Base-by-base conservation (phyloP, 495 filamentous ascomycete genomes). In the Platismatia glauca region DNA sequence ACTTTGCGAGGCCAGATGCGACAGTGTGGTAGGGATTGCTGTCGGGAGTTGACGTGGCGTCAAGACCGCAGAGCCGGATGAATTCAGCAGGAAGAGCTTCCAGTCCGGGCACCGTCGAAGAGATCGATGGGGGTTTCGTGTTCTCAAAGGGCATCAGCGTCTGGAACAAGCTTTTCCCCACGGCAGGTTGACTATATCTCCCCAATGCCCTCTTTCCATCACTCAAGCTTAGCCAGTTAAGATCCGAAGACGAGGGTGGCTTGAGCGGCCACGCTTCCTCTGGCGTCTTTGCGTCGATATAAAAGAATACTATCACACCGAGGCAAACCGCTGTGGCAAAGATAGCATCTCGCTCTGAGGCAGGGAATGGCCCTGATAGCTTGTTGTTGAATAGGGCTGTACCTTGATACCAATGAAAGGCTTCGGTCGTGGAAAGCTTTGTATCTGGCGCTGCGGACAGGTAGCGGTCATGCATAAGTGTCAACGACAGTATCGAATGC, bases 251-350 rank as follows among this genome's bases (percentile, higher is more conserved):
- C 22, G 31, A 62, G n/a, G 72, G 73, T 22, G 69, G 41, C 34
- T 68, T 77, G 12, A 79, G 41, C 29, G 78, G 78, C 77, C 78
- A 81, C 1, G 77, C 55, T 65, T 78, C 55, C 67, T 76, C 73
- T 9, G 74, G 71, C n/a, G 63, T 72, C 56, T 52, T 53, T 44
- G 74, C 71, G 22, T 79, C 74, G 27, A 70, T 68, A 37, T 71
- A 71, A 13, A 74, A 74, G 63, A 81, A 76, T 56, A 69, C 66
- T 9, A 78, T 62, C 11, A 77, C 68, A 22, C 61, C 69, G 37
- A 78, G 67, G 57, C 71, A 69, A 41, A 76, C 73, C 0, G 76
- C 77, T 39, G 77, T 78, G 16, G 67, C 78, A 76, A 75, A 79
- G 20, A 79, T 70, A 57, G 78, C 55, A 68, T 81, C 78, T 55